Evolutionary conservation across 805 yeast genomes (phyloP), one percentile per base, ranked within the genome.

Genomic region (Blastobotrys terrestris): DNA sequence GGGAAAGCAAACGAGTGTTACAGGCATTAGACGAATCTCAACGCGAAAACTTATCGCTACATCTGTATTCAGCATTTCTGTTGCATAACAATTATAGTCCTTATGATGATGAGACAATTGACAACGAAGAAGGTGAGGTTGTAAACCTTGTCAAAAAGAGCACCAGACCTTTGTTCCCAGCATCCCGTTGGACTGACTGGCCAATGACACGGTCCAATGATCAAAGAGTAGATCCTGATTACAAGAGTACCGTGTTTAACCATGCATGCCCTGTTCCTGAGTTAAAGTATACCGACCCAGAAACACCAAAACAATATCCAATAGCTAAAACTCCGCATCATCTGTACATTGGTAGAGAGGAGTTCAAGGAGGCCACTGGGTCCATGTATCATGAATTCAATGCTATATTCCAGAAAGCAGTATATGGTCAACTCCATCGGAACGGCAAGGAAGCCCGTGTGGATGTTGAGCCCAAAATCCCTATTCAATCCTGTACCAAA

Each of bases 61-160:
- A 87, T 66, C 66, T 87, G 2, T 87, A 84, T 63, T 77, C 85
- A 20, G 63, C 82, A 0, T 71, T 72, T 53, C 68, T 86, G 26
- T 64, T 75, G 8, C 55, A 50, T 11, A n/a, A 50, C 11, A 5
- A 26, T 5, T 26, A 26, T 26, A 6, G 8, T 26, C 35, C 35
- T 6, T 11, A 5, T 11, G 11, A 26, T 26, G 35, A 5, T 11
- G 11, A 26, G 8, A 26, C 35, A 26, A 26, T 26, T 6, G 35
- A 26, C 11, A 26, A 11, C 11, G 35, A 5, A 11, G 35, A 11
- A 11, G 11, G 11, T 26, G 35, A 26, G 11, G 35, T 26, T 5
- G 35, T 26, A 6, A 26, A 26, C 11, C 35, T 26, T 11, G 5
- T 11, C 35, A 52, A 66, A 60, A 45, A 67, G 67, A 49, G 67